Percentiles rank a stretch among this genome's conserved stretches.
These are phyloP conservation scores for Magnusiomyces fungicola DNA, from an alignment of 1,139 yeast species.

Conservation along the genomic window DNA sequence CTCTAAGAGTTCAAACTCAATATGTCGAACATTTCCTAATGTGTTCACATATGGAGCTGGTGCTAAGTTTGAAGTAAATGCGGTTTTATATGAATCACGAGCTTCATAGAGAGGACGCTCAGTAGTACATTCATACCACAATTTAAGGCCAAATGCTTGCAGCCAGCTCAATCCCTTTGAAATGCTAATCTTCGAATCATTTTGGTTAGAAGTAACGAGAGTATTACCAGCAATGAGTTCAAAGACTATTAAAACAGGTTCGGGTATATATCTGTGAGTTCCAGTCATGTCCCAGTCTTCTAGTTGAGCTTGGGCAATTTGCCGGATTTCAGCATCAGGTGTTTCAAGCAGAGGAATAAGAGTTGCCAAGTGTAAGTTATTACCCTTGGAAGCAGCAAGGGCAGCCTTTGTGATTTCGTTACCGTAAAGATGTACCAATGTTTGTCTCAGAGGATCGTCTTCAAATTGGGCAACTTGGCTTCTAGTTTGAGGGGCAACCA, in stretches of 20 bases:
- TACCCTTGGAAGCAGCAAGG: constrained; percentile 47
- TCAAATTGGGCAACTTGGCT: constrained; percentile 17
- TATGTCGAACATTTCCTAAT: constrained; percentile 28
- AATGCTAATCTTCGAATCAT: constrained; percentile 30
- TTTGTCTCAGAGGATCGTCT: constrained; percentile 40
- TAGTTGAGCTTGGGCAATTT: constrained; percentile 54
- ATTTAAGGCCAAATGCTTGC: constrained; percentile 47
- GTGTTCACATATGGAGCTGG: constrained; percentile 22
- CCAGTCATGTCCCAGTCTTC: constrained; percentile 53
- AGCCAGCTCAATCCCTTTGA: constrained; percentile 57
- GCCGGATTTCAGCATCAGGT: constrained; percentile 44
- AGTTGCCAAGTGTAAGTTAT: constrained; percentile 62
- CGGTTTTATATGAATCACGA: constrained; percentile 28
- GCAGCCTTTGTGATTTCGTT: constrained; percentile 60
- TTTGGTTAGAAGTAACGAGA: constrained; percentile 28
- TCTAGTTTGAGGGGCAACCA: constrained; percentile 44
- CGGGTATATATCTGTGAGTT: constrained; percentile 42
- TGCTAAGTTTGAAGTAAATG: constrained; percentile 21
- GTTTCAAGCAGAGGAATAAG: constrained; percentile 66
- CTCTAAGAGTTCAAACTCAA: constrained; percentile 30
- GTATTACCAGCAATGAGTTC: constrained; percentile 55
- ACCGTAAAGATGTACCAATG: constrained; percentile 47
- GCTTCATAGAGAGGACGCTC: constrained; percentile 34
- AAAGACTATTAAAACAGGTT: constrained; percentile 49
- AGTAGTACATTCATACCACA: constrained; percentile 54